A percentile compares a stretch with the other conserved stretches of the same genome.
phyloP scores from a whole-genome alignment of 768 basidiomycete genomes.

The Boletus subcaerulescens region DNA sequence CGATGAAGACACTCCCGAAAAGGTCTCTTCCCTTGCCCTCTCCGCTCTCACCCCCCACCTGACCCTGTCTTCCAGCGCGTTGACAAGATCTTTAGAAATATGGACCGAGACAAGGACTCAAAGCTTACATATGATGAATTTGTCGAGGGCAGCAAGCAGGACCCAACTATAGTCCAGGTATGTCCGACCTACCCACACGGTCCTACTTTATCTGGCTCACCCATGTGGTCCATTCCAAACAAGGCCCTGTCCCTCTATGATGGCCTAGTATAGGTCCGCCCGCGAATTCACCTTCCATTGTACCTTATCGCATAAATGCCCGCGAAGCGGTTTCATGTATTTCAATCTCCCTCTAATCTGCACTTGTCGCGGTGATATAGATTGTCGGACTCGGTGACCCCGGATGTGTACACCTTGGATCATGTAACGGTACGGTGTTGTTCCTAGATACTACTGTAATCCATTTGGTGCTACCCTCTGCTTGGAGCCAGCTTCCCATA shows the following conservation, averaged over 20 bases:
- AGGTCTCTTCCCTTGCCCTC: slow-evolving; percentile 48
- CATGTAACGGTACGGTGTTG: slow-evolving; percentile 25
- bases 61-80: slow-evolving; percentile 63
- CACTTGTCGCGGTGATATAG: slow-evolving; percentile 8
- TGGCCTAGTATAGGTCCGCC: slow-evolving; percentile 68
- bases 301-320: slow-evolving; percentile 25
- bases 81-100: slow-evolving; percentile 96
- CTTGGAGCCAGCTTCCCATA: slow-evolving; percentile 59
- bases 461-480: slow-evolving; percentile 18
- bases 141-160: slow-evolving; percentile 97
- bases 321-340: slow-evolving; percentile 19
- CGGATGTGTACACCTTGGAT: slow-evolving; percentile 23
- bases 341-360: slow-evolving; percentile 29
- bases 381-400: slow-evolving; percentile 14
- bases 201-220: slow-evolving; percentile 5
- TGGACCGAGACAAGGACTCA: slow-evolving; percentile 96
- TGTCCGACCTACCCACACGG: slow-evolving; percentile 20
- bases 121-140: slow-evolving; percentile 95
- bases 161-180: slow-evolving; percentile 98
- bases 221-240: slow-evolving; percentile 17
- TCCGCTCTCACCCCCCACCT: slow-evolving; percentile 3
- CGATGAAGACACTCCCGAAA: slow-evolving; percentile 99
- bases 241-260: slow-evolving; percentile 95
- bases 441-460: slow-evolving; percentile 20
- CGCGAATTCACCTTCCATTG: slow-evolving; percentile 1